These are phyloP conservation scores for Lactarius sanguifluus DNA, from an alignment of 768 basidiomycete genomes.

Conservation along the genomic window DNA sequence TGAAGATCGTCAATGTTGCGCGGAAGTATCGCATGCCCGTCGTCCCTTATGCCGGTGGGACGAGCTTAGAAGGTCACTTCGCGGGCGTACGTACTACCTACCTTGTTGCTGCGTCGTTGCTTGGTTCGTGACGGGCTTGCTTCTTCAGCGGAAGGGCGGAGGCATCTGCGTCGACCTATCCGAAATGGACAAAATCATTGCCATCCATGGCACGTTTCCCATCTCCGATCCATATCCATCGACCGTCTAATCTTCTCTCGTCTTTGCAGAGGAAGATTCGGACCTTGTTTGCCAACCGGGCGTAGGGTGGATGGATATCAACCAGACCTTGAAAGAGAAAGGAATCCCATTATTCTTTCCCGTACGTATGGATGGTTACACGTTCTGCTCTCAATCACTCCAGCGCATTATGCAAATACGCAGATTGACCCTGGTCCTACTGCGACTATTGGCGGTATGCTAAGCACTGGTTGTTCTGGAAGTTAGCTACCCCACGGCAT, in stretches of 20 bases:
- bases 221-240: not conserved
- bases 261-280: slow-evolving; percentile 56
- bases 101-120: not conserved
- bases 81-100: slow-evolving; percentile 48
- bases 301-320: slow-evolving; percentile 68
- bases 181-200: slow-evolving; percentile 74
- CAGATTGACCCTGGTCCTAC: slow-evolving; percentile 77
- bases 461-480: slow-evolving; percentile 84
- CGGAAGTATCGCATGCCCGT: slow-evolving; percentile 75
- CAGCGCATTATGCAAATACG: not conserved
- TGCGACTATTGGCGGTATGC: slow-evolving; percentile 85
- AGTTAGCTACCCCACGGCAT: slow-evolving; percentile 44
- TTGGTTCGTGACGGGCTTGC: not conserved
- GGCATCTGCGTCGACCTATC: slow-evolving; percentile 82
- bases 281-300: slow-evolving; percentile 78
- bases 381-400: not conserved
- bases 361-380: slow-evolving; percentile 37
- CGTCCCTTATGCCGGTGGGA: slow-evolving; percentile 77
- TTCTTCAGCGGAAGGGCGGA: slow-evolving; percentile 37
- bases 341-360: slow-evolving; percentile 86
- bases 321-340: slow-evolving; percentile 61
- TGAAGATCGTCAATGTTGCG: slow-evolving; percentile 72
- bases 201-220: slow-evolving; percentile 59
- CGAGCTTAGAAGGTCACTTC: slow-evolving; percentile 77
- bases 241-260: not conserved